Evolutionary conservation across 768 basidiomycete species (phyloP), one percentile per base, ranked within the genome.

Genomic region (Suillus spraguei): DNA sequence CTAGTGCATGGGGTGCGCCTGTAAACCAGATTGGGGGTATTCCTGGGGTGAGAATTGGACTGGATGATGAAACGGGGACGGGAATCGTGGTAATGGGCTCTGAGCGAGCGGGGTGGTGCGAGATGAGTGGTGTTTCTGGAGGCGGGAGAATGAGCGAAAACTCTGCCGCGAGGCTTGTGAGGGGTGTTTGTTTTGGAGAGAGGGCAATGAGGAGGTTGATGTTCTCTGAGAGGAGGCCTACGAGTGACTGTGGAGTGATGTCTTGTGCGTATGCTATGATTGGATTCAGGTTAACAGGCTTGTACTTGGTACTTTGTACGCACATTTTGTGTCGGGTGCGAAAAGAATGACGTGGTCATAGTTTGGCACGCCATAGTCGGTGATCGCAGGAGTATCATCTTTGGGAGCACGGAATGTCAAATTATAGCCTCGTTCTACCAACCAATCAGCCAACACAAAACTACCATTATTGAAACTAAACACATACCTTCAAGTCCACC

Each of bases 111-210:
- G 88, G 88, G 80, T 95, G 93, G 75, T 97, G 92, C 4, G 95
- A 96, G 65, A 97, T 72, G 56, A 97, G 84, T 2, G 90, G 89
- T 0, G 89, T 90, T 2, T 89, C 89, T 2, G 94, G 91, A 6
- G 94, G 93, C 20, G 92, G 91, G 32, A 94, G 89, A 60, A 94
- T 85, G 62, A 99, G 82, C 42, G 91, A 92, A 81, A 99, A 99
- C 79, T 99, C 97, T 56, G 93, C 76, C 0, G 95, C 93, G 61
- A 97, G 85, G 14, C 90, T 85, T 14, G 87, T 82, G 11, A 96
- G 79, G 47, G 91, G 80, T 3, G 88, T 88, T 77, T 90, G 85
- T 78, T 85, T 89, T 68, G 90, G 80, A 2, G 92, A 90, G 64
- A 97, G 84, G 3, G 90, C 86, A 68, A 97, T 78, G 67, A 99